Evolutionary conservation across 768 basidiomycete genomes (phyloP).

Genomic region (Galerina sulciceps): DNA sequence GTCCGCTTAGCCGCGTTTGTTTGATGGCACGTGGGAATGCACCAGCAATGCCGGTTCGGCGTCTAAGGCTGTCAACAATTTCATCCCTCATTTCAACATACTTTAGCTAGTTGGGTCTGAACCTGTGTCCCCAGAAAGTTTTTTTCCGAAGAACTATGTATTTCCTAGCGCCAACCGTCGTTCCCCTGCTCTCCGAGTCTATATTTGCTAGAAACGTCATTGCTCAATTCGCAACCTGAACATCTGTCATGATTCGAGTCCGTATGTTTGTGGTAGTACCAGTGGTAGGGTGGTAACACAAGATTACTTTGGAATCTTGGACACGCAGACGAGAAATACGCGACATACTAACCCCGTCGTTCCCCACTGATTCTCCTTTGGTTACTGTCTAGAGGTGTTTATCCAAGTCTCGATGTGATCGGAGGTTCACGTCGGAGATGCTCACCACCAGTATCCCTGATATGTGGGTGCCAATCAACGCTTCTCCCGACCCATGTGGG

Average conservation of each 20-base stretch:
- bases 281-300: no score
- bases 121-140: background rate
- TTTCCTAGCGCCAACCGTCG: no score
- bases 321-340: background rate
- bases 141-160: no score
- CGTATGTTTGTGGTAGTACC: no score
- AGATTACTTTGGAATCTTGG: no score
- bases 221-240: no score
- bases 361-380: background rate
- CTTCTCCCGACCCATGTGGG: slow-evolving; percentile 15
- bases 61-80: background rate
- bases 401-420: slow-evolving; percentile 34
- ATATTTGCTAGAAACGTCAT: no score
- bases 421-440: slow-evolving; percentile 18
- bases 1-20: background rate
- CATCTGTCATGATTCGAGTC: no score
- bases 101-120: background rate
- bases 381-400: slow-evolving; percentile 13
- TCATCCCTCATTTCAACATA: background rate
- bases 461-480: slow-evolving; percentile 4
- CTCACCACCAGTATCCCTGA: slow-evolving; percentile 7
- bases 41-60: no score
- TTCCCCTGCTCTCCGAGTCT: no score
- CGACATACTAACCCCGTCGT: no score
- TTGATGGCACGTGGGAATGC: background rate